Base-by-base conservation (phyloP, 768 basidiomycete genomes). In the Lentinula sp. region DNA sequence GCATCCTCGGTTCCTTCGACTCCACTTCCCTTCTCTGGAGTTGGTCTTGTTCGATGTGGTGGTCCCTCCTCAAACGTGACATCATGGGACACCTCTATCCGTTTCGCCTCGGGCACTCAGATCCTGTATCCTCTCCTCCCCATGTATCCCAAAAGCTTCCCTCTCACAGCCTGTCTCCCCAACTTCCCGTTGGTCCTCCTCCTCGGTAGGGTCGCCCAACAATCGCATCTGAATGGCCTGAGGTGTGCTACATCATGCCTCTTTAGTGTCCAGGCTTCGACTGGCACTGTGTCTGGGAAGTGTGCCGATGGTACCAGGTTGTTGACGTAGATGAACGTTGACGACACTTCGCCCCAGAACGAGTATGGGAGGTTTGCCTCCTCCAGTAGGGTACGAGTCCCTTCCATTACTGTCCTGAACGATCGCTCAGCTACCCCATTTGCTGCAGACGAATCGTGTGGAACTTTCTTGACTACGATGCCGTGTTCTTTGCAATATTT, bases 361-460 rank as follows among this genome's bases (percentile, higher is more conserved):
- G 18, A 23, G 2, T 20, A 20, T 18, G 28, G 28, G 7, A 50
- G 28, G 1, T 7, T 28, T 20, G 49, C 6, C 5, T 50, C 49
- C 5, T 50, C 49, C 2, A 50, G 49, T 28, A 23, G 1, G n/a
- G 49, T 50, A 13, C 67, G 59, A 0, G 62, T 60, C 0, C 63
- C 58, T 39, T 73, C 68, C 2, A 67, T 43, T 0, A 72, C 51
- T 0, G 66, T 70, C 0, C 61, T 42, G 45, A 71, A 72, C 0
- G 63, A 52, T 0, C 63, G 63, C 43, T 73, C 69, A 0, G 67
- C 68, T 2, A 71, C 52, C 0, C 73, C 70, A 32, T 73, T 72
- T 16, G 70, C 68, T 23, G 69, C 51, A 12, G 67, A 71, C 0
- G 68, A 67, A 45, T 69, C 35, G 0, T 66, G 71, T 8, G 58